These are phyloP conservation scores for Fusarium xylarioides DNA, from an alignment of 2,329 filamentous ascomycete genomes.

Conservation along the genomic window DNA sequence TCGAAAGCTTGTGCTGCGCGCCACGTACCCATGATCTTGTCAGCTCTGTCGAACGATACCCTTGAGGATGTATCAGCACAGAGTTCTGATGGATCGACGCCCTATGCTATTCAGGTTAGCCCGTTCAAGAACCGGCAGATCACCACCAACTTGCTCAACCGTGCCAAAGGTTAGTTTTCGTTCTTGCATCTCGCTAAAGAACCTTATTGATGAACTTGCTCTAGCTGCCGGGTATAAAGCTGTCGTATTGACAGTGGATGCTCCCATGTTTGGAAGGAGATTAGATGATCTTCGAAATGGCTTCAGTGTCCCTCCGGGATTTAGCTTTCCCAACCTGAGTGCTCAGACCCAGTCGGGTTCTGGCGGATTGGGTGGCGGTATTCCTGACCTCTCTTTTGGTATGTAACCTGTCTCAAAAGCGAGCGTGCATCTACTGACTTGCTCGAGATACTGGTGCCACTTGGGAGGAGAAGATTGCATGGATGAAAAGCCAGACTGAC, in stretches of 20 bases:
- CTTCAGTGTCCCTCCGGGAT: background rate
- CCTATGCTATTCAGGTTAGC: background rate
- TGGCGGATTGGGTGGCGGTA: background rate
- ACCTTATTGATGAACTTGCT: background rate
- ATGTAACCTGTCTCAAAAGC: background rate
- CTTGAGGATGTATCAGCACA: background rate
- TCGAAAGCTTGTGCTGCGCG: background rate
- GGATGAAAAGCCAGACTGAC: background rate
- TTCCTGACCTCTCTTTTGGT: background rate
- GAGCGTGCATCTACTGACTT: background rate
- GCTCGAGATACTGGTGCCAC: background rate
- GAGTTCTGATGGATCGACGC: background rate
- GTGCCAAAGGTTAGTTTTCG: background rate
- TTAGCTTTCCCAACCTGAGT: background rate
- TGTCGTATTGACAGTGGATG: background rate
- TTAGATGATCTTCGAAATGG: background rate
- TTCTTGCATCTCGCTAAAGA: background rate
- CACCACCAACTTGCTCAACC: background rate
- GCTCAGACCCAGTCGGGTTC: background rate
- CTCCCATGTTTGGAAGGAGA: background rate
- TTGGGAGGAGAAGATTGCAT: background rate
- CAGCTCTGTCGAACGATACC: background rate
- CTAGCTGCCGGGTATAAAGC: constrained; percentile 1
- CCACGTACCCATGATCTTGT: background rate
- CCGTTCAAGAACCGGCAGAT: background rate